Conservation (phyloP, 208 protist species). For the Naegleria lovaniensis region DNA sequence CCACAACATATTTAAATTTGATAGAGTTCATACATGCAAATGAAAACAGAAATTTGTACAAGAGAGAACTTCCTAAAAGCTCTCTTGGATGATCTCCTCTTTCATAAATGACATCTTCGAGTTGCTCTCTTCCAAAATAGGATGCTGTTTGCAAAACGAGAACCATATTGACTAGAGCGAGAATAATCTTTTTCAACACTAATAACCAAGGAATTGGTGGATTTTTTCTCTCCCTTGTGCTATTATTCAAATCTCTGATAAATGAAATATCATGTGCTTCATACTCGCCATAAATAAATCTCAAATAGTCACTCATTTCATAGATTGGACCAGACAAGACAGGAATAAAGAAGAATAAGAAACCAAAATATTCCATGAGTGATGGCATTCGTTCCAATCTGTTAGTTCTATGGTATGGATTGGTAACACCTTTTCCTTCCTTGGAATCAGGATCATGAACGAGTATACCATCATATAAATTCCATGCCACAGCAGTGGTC, state of each 20-base stretch:
- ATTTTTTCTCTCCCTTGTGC: background rate
- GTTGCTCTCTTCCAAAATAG: background rate
- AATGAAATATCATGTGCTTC: background rate
- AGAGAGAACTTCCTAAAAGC: background rate
- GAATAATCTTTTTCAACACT: background rate
- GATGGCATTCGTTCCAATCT: slow-evolving; percentile 43
- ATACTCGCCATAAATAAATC: slow-evolving; percentile 12
- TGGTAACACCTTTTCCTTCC: too few species aligned
- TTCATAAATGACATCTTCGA: background rate
- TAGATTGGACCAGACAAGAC: slow-evolving; percentile 53
- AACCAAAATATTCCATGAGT: slow-evolving; percentile 50
- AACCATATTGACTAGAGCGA: background rate
- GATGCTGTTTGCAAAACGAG: background rate
- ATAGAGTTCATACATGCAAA: background rate
- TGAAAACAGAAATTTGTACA: background rate
- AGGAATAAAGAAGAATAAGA: slow-evolving; percentile 47
- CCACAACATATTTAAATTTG: slow-evolving; percentile 12
- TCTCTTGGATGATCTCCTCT: background rate
- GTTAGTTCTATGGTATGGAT: slow-evolving; percentile 34
- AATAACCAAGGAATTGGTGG: background rate
- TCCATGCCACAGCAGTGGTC: slow-evolving; percentile 47
- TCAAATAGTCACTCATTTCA: slow-evolving; percentile 50
- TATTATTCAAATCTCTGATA: background rate
- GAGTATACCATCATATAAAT: slow-evolving; percentile 46
- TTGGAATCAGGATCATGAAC: background rate